phyloP scores from a whole-genome alignment of 192 early-diverging fungal genomes.

The Rhizophlyctis rosea region DNA sequence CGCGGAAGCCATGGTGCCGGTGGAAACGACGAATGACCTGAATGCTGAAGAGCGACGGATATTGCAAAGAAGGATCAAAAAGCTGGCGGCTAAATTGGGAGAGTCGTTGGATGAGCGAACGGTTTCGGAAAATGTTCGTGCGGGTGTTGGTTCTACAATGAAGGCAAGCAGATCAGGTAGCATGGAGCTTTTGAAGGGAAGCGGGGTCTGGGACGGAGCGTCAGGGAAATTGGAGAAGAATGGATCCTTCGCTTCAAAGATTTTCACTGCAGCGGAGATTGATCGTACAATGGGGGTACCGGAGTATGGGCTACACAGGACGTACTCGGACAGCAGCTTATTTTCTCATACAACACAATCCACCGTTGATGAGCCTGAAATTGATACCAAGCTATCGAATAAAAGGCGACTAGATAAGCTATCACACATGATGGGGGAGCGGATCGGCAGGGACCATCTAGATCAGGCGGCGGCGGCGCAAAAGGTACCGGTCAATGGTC shows the following conservation, averaged over 20 bases:
- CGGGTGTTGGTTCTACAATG: too few relatives aligned
- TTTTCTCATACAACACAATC: too few relatives aligned
- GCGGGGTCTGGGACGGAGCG: too few relatives aligned
- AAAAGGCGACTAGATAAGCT: slow-evolving; percentile 49
- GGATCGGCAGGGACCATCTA: slow-evolving; percentile 31
- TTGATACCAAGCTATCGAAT: slow-evolving; percentile 21
- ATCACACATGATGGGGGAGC: slow-evolving; percentile 39
- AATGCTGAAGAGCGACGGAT: slow-evolving; percentile 51
- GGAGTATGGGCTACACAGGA: too few relatives aligned
- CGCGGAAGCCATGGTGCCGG: not conserved
- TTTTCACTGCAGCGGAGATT: too few relatives aligned
- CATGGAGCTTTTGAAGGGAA: too few relatives aligned
- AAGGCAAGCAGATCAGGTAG: too few relatives aligned
- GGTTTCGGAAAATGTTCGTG: slow-evolving; percentile 26
- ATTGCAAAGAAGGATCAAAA: slow-evolving; percentile 57
- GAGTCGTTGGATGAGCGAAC: slow-evolving; percentile 52
- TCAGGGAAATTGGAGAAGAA: too few relatives aligned
- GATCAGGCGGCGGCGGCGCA: slow-evolving; percentile 7
- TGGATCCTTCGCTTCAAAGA: too few relatives aligned
- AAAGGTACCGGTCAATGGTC: not conserved
- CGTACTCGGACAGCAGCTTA: too few relatives aligned
- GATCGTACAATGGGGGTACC: too few relatives aligned
- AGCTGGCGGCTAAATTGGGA: slow-evolving; percentile 59
- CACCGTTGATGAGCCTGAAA: too few relatives aligned
- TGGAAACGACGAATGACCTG: slow-evolving; percentile 48